phyloP scores from a whole-genome alignment of 805 yeast genomes.

The Kodamaea hsintzibuensis region DNA sequence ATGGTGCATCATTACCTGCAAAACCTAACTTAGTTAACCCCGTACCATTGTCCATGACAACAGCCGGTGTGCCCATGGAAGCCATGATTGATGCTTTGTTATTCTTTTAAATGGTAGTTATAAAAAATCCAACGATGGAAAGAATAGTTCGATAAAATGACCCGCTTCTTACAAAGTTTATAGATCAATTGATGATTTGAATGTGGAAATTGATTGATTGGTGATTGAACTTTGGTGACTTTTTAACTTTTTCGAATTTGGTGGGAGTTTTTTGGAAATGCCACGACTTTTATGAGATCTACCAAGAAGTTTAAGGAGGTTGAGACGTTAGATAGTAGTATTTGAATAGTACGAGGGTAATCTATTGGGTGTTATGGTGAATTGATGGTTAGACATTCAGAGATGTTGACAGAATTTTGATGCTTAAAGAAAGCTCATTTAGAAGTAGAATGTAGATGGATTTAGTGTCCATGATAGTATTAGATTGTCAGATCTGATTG shows the following conservation, averaged over 20 bases:
- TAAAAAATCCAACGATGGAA: neutral
- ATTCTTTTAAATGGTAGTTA: neutral
- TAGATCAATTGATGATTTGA: neutral
- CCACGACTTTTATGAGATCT: neutral
- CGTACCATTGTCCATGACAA: slow-evolving; percentile 98
- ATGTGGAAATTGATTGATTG: neutral
- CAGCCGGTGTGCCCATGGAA: slow-evolving; percentile 80
- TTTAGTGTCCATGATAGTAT: too few species aligned
- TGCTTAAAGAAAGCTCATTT: too few species aligned
- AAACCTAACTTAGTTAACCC: slow-evolving; percentile 96
- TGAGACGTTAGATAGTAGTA: too few species aligned
- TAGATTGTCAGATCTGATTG: too few species aligned
- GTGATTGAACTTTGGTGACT: neutral
- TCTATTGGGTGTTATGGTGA: too few species aligned
- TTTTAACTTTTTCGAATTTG: neutral
- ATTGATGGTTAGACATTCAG: too few species aligned
- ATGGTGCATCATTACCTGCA: slow-evolving; percentile 98
- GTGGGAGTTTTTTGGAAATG: neutral
- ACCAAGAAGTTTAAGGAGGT: neutral
- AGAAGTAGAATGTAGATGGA: too few species aligned
- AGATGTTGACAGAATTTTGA: too few species aligned
- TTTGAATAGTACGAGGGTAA: too few species aligned
- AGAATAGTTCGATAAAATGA: neutral
- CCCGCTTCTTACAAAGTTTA: neutral
- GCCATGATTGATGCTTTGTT: slow-evolving; percentile 41